A percentile compares a stretch with the other conserved stretches of the same genome.
phyloP scores from a whole-genome alignment of 2,329 filamentous ascomycete genomes.

The Lecanicillium sp. region DNA sequence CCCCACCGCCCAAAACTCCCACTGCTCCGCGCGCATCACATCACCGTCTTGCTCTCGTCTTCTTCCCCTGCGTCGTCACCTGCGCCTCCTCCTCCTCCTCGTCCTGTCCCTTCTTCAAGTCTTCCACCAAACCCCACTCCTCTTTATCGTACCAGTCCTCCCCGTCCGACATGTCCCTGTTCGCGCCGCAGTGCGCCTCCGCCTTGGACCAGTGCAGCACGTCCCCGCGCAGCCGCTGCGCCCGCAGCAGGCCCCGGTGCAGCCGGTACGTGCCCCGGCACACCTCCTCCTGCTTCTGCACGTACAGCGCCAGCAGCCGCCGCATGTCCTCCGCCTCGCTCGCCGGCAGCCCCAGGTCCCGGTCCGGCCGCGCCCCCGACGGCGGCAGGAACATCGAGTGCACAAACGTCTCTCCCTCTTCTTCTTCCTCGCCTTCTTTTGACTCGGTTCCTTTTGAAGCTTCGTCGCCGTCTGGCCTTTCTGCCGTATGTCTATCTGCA shows the following conservation, averaged over 20 bases:
- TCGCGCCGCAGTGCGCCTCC: constrained; percentile 62
- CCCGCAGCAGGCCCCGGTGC: constrained; percentile 64
- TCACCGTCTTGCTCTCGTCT: constrained; percentile 50
- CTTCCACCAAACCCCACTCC: constrained; percentile 68
- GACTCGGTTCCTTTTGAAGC: neutral
- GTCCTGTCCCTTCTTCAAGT: constrained; percentile 74
- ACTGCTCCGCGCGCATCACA: neutral
- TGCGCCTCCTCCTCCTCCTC: constrained; percentile 74
- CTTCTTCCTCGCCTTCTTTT: neutral
- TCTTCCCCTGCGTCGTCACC: constrained; percentile 51
- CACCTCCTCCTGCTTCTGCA: constrained; percentile 83
- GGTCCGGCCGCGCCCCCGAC: constrained; percentile 54
- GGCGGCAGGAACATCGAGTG: constrained; percentile 72
- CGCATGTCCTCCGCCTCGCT: constrained; percentile 74
- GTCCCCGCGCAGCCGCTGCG: constrained; percentile 63
- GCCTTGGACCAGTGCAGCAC: constrained; percentile 73
- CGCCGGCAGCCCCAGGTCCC: constrained; percentile 65
- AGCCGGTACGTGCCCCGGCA: constrained; percentile 63
- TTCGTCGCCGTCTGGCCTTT: constrained; percentile 6
- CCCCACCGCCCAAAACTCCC: neutral
- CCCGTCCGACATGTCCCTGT: constrained; percentile 74
- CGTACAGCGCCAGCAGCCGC: constrained; percentile 65
- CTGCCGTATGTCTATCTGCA: neutral
- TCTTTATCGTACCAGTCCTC: constrained; percentile 87
- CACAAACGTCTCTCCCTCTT: constrained; percentile 46